Base-by-base conservation (phyloP, 768 basidiomycete genomes). In the Hericium rajendrae region DNA sequence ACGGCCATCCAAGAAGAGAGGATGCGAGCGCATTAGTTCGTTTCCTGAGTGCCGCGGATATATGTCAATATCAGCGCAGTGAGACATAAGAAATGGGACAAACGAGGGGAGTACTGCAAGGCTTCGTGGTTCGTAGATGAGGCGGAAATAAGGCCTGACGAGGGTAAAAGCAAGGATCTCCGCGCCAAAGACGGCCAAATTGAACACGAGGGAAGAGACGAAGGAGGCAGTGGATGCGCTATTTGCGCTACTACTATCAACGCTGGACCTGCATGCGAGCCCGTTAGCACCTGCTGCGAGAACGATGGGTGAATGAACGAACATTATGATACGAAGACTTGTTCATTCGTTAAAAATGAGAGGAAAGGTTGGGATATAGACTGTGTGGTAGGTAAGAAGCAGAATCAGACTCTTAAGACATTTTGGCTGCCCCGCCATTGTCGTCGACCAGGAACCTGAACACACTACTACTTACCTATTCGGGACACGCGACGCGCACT, bases 91-190 rank as follows among this genome's bases (percentile, higher is more conserved):
- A 55, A 5, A 48, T 37, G 24, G 3, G 11, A 24, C 81, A 69
- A 65, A 78, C 73, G 67, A 65, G 56, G 74, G 72, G 5, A 78
- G 78, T 43, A 77, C 72, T 70, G 87, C 88, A 6, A 70, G 64
- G 24, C 91, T 88, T 56, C 93, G 76, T 0, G 94, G 94, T 65
- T 93, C 88, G 68, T 93, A 98, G 50, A 97, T 86, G 13, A 84
- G 77, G 60, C 85, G 88, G 78, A 98, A 97, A 66, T 83, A 85
- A 11, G 86, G 83, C 43, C 94, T 77, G 28, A 97, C 69, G 60
- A 95, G 57, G n/a, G 93, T 86, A 73, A 97, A 97, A 15, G 79
- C 78, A 4, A 66, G 75, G 53, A 97, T 69, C 71, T 94, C 88
- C 6, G 72, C 77, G 9, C 72, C 84, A 60, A 90, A 89, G 22